Evolutionary conservation across 2,329 filamentous ascomycete species (phyloP), one percentile per base, ranked within the genome.

Genomic region (Diaporthe ilicicola): DNA sequence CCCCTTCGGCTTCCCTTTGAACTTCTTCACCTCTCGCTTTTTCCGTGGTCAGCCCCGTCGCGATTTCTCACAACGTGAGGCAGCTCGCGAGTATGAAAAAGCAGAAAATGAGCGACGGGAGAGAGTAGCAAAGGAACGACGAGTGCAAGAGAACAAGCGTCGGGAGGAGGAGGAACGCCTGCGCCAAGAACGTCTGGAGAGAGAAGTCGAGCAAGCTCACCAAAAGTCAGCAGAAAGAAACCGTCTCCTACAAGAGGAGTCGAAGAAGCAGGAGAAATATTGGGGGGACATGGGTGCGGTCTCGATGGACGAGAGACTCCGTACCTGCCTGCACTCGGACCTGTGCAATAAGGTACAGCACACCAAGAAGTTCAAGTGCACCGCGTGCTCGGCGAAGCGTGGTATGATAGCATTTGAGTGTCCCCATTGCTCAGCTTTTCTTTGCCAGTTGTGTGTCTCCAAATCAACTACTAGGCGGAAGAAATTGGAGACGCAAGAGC

Each of bases 401-500:
- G 75, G 76, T 51, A 75, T 73, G 19, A 75, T 51, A 1, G 73
- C 74, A 0, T 78, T 77, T 55, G 71, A 75, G 39, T 78, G 76
- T 27, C 77, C 77, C 2, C 53, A 76, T 39, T 77, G 76, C 51
- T 61, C 29, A 0, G 50, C 69, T 15, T 55, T 69, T 42, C 70
- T 78, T 37, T 78, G 77, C 50, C 75, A 76, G 61, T 68, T 75
- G 22, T 78, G 77, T 44, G 66, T 78, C 9, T 53, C 61, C 19
- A 59, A 73, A 2, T 77, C 73, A 34, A 53, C 73, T 22, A 54
- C 72, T 39, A 71, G 67, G 32, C 72, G 77, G 1, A 55, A 64
- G 32, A 70, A 44, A 27, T 61, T 67, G 24, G 62, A 70, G 24
- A 62, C 13, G 39, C 72, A 75, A 10, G 53, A 67, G 22, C 69